phyloP scores from a whole-genome alignment of 176 grass and related monocot species.

The Aegilops longissima region DNA sequence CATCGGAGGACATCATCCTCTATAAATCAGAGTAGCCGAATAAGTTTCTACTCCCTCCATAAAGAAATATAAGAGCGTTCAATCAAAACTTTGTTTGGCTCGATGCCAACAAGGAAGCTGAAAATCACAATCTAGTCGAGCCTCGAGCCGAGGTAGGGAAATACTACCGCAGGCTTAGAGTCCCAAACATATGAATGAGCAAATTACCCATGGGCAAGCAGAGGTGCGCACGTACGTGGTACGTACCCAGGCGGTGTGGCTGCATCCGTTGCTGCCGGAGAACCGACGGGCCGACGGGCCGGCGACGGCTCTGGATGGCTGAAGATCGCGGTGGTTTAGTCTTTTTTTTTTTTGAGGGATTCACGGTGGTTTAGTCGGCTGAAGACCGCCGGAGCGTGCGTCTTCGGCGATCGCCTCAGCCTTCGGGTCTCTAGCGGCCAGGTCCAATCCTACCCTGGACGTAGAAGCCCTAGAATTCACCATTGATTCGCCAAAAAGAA shows the following conservation, averaged over 20 bases:
- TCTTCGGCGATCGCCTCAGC: not conserved
- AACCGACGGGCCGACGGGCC: not conserved
- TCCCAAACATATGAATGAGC: not conserved
- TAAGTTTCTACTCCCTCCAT: too few relatives aligned
- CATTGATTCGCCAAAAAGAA: too few relatives aligned
- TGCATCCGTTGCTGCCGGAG: not conserved
- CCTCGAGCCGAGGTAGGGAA: too few relatives aligned
- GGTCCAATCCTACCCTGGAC: not conserved
- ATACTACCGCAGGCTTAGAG: too few relatives aligned
- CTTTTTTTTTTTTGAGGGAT: too few relatives aligned
- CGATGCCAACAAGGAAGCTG: not conserved
- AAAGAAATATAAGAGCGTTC: too few relatives aligned
- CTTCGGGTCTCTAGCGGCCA: not conserved
- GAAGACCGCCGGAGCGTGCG: not conserved
- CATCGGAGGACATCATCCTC: not conserved
- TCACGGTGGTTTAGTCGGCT: too few relatives aligned
- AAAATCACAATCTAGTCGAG: not conserved
- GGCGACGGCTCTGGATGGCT: too few relatives aligned
- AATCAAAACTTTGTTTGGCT: too few relatives aligned
- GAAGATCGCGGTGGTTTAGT: too few relatives aligned
- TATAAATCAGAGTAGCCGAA: not conserved
- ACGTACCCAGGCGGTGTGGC: not conserved
- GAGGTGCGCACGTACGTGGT: not conserved
- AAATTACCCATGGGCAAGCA: not conserved
- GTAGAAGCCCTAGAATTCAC: too few relatives aligned